Percentiles rank a stretch among this genome's conserved stretches.
Conservation (phyloP, 495 filamentous ascomycete species). For the Barbatosphaeria neglecta region DNA sequence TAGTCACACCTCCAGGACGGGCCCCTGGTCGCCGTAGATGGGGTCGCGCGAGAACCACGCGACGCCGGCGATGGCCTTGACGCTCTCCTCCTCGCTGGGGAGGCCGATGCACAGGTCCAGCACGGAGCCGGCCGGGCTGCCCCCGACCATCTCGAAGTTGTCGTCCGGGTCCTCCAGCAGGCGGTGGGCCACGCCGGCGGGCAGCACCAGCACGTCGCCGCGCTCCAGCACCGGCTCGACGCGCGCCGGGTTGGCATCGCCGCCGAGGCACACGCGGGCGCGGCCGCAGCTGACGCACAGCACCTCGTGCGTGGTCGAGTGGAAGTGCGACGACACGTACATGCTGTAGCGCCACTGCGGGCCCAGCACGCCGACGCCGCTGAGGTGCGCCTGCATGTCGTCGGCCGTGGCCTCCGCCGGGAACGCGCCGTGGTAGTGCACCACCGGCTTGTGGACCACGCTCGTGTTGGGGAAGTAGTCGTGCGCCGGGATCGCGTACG, state of each 20-base stretch:
- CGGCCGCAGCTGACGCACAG: slow-evolving; percentile 46
- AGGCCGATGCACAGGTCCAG: slow-evolving; percentile 66
- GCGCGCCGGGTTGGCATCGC: slow-evolving; percentile 46
- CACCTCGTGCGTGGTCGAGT: slow-evolving; percentile 55
- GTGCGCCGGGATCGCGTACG: slow-evolving; percentile 48
- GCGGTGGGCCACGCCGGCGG: slow-evolving; percentile 54
- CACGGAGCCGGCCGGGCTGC: slow-evolving; percentile 43
- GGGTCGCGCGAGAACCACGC: slow-evolving; percentile 50
- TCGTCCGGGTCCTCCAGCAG: slow-evolving; percentile 44
- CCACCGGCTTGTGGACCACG: slow-evolving; percentile 48
- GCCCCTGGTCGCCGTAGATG: slow-evolving; percentile 46
- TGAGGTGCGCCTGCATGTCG: slow-evolving; percentile 42
- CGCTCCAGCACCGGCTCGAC: slow-evolving; percentile 43
- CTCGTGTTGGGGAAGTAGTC: slow-evolving; percentile 50
- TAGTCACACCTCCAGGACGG: slow-evolving; percentile 26
- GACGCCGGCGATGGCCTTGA: slow-evolving; percentile 31
- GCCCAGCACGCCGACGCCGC: slow-evolving; percentile 35
- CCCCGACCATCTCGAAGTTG: slow-evolving; percentile 55
- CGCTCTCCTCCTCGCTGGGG: slow-evolving; percentile 38
- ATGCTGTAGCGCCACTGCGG: slow-evolving; percentile 59
- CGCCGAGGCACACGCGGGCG: slow-evolving; percentile 55
- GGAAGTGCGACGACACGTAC: slow-evolving; percentile 54
- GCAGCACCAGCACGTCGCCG: slow-evolving; percentile 56
- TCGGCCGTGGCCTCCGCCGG: slow-evolving; percentile 24
- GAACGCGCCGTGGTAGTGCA: slow-evolving; percentile 44